Conservation (phyloP, 2,329 filamentous ascomycete genomes). For the Cladosporium cucumerinum region DNA sequence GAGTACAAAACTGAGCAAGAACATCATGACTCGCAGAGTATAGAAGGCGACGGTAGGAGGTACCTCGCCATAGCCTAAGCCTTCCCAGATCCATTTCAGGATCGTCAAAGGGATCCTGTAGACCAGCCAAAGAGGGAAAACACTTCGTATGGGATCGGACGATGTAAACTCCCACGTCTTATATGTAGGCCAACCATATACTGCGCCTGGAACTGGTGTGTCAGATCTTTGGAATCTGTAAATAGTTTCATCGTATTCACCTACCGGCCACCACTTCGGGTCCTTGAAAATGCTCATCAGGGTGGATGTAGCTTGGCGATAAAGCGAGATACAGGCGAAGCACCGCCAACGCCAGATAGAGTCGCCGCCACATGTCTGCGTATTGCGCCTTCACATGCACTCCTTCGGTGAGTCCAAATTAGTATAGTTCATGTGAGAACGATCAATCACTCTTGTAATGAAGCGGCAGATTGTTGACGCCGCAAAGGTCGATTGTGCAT, state of each 20-base stretch:
- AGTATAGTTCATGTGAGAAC: constrained; percentile 6
- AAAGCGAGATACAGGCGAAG: constrained; percentile 92
- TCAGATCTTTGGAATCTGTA: background rate
- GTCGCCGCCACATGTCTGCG: constrained; percentile 81
- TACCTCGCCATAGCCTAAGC: constrained; percentile 73
- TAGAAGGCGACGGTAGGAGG: constrained; percentile 88
- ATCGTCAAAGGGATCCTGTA: constrained; percentile 94
- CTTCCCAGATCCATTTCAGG: constrained; percentile 87
- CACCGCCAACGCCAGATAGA: constrained; percentile 78
- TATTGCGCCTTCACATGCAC: background rate
- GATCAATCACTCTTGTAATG: background rate
- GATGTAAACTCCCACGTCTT: constrained; percentile 96
- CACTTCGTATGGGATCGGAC: constrained; percentile 83
- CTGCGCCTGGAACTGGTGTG: constrained; percentile 66
- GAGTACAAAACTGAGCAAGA: constrained; percentile 88
- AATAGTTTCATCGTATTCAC: constrained; percentile 31
- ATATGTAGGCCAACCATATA: constrained; percentile 86
- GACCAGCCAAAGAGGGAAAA: constrained; percentile 92
- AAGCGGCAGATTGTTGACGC: background rate
- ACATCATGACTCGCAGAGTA: constrained; percentile 85
- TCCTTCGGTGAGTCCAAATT: background rate
- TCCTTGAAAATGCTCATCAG: constrained; percentile 98
- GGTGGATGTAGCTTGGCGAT: constrained; percentile 93
- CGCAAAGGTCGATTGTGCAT: background rate
- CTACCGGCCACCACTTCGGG: constrained; percentile 94